phyloP scores from a whole-genome alignment of 2,329 filamentous ascomycete species.

The Xylariales sp. region DNA sequence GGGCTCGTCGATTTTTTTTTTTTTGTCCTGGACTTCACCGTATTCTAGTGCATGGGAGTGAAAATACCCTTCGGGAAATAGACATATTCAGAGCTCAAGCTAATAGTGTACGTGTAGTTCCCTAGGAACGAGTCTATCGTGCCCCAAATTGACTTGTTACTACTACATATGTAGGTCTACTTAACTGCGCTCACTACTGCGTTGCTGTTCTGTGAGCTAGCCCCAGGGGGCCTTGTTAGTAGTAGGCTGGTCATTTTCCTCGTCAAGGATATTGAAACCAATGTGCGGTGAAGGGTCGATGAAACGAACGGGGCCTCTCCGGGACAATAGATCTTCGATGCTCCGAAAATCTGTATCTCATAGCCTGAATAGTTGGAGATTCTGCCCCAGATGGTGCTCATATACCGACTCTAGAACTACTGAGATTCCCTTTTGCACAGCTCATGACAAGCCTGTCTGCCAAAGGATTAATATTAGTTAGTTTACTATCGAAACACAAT shows the following conservation, averaged over 20 bases:
- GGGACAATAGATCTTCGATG: slow-evolving; percentile 26
- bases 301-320: slow-evolving; percentile 32
- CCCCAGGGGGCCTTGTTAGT: slow-evolving; percentile 31
- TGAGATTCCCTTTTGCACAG: slow-evolving; percentile 32
- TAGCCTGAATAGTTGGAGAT: slow-evolving; percentile 28
- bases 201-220: slow-evolving; percentile 1
- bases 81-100: slow-evolving; percentile 16
- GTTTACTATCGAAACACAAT: slow-evolving; percentile 9
- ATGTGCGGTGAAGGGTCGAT: slow-evolving; percentile 33
- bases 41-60: background rate
- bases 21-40: too few relatives aligned
- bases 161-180: too few relatives aligned
- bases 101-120: slow-evolving; percentile 19
- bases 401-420: slow-evolving; percentile 34
- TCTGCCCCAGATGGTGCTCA: slow-evolving; percentile 32
- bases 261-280: slow-evolving; percentile 37
- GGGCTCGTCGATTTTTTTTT: slow-evolving; percentile 18
- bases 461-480: slow-evolving; percentile 24
- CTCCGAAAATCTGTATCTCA: slow-evolving; percentile 25
- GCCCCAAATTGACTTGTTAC: background rate
- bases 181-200: too few relatives aligned
- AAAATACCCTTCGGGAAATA: slow-evolving; percentile 11
- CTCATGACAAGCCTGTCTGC: slow-evolving; percentile 32
- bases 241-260: slow-evolving; percentile 35
- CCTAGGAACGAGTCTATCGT: slow-evolving; percentile 15